Evolutionary conservation across 2,329 filamentous ascomycete genomes (phyloP), one percentile per base, ranked within the genome.

Genomic region (Colletotrichum graminicola): DNA sequence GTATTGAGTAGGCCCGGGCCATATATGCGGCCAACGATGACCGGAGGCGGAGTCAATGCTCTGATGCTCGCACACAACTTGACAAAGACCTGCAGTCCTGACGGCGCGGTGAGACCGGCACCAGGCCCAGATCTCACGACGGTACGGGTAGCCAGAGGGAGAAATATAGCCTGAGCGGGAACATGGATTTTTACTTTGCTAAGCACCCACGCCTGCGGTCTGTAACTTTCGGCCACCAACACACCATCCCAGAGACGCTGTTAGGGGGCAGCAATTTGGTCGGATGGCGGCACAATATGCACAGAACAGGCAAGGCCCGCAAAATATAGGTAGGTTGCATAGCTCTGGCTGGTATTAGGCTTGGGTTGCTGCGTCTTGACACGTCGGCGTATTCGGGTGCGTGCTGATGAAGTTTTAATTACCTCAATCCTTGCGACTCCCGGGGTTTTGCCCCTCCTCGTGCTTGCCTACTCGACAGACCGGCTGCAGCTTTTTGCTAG

Each of bases 321-420:
- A 62, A 71, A 61, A 32, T 52, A 34, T 61, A 62, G 66, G 61
- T 57, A 52, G 49, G 49, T 43, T 51, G 61, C 55, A 57, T 66
- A 26, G 23, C 34, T 55, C 49, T 61, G 36, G 47, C 66, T 55
- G 49, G 61, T 71, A 59, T n/a, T n/a, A n/a, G 57, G 45, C 47
- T 57, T 71, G 32, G 41, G 59, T 60, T 60, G 64, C 47, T 68
- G 65, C 54, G 41, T 71, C 51, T 66, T 66, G 67, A 72, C 66
- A 71, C 60, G 67, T 71, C 43, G 66, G 66, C 66, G 67, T 57
- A 34, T 54, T 61, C 61, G 66, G 60, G 59, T 68, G 52, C 29
- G 32, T 71, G 70, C 67, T 71, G 66, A 62, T 71, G 70, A 67
- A 36, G 54, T 62, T 72, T 66, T 72, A 71, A 62, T 62, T 62